Evolutionary conservation across 805 yeast species (phyloP).

Genomic region (Nakazawaea molendinolei): DNA sequence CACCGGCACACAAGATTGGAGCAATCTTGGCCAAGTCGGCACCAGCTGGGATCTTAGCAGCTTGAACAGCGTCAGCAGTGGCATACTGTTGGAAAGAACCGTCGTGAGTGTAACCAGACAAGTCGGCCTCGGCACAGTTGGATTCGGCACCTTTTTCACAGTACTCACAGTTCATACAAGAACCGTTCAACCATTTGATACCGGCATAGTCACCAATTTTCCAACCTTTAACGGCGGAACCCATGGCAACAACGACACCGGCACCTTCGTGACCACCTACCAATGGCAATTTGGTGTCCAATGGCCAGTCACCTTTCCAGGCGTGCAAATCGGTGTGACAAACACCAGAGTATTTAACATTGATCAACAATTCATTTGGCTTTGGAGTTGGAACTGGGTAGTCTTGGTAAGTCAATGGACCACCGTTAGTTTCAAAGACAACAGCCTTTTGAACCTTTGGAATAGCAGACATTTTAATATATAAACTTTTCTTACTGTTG

Average conservation of each 20-base stretch:
- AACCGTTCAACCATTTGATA: conserved; percentile 57
- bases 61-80: conserved; percentile 37
- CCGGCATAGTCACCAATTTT: conserved; percentile 58
- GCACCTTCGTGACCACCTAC: conserved; percentile 71
- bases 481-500: neutral
- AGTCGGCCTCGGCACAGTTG: conserved; percentile 39
- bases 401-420: conserved; percentile 41
- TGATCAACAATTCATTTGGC: conserved; percentile 48
- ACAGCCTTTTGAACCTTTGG: conserved; percentile 48
- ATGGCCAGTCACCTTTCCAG: conserved; percentile 66
- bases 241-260: conserved; percentile 55
- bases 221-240: conserved; percentile 49
- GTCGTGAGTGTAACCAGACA: conserved; percentile 37
- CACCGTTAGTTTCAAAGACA: conserved; percentile 43
- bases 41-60: conserved; percentile 34
- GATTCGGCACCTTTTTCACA: conserved; percentile 49
- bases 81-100: conserved; percentile 44
- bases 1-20: conserved; percentile 63
- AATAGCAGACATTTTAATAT: conserved; percentile 16
- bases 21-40: conserved; percentile 35
- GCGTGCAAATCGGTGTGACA: conserved; percentile 65
- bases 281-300: conserved; percentile 47
- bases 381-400: conserved; percentile 53
- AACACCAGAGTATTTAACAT: conserved; percentile 59
- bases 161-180: conserved; percentile 54